Evolutionary conservation across 75 land plant genomes (phyloP).

Genomic region (Selaginella moellendorffii): DNA sequence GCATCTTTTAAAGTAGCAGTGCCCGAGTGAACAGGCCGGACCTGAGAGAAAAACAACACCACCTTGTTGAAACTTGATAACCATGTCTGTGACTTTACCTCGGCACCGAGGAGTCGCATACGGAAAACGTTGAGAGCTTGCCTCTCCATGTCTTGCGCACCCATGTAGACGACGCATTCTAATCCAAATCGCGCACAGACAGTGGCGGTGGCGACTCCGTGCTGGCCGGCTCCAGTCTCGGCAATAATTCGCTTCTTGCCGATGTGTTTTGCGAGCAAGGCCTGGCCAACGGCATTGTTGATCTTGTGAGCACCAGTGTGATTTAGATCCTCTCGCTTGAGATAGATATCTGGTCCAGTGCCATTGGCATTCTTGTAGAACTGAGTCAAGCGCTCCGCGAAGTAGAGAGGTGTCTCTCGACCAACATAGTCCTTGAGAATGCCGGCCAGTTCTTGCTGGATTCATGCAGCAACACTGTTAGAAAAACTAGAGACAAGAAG

Average conservation of each 20-base stretch:
- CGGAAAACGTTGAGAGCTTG: neutral
- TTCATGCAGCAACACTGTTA: too few relatives aligned
- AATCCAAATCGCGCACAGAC: neutral
- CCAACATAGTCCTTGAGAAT: conserved; percentile 85
- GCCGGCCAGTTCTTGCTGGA: conserved; percentile 50
- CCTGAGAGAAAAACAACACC: conserved; percentile 28
- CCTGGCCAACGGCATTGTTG: neutral
- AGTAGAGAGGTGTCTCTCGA: conserved; percentile 75
- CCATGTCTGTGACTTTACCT: neutral
- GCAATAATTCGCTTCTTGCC: neutral
- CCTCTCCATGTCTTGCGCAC: neutral
- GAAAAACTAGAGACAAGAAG: too few relatives aligned
- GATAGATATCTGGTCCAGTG: conserved; percentile 64
- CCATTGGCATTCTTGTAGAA: conserved; percentile 45
- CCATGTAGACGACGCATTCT: neutral
- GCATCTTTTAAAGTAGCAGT: conserved; percentile 77
- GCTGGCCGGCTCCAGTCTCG: neutral
- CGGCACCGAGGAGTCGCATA: neutral
- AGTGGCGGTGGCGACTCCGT: neutral
- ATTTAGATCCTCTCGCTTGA: conserved; percentile 84
- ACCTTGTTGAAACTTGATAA: too few relatives aligned
- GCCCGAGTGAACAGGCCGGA: conserved; percentile 54
- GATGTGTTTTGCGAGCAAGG: neutral
- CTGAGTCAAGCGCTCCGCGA: conserved; percentile 66
- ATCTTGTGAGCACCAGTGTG: conserved; percentile 64